These are phyloP conservation scores for Epicoccum nigrum DNA, from an alignment of 2,329 filamentous ascomycete species.

Conservation along the genomic window DNA sequence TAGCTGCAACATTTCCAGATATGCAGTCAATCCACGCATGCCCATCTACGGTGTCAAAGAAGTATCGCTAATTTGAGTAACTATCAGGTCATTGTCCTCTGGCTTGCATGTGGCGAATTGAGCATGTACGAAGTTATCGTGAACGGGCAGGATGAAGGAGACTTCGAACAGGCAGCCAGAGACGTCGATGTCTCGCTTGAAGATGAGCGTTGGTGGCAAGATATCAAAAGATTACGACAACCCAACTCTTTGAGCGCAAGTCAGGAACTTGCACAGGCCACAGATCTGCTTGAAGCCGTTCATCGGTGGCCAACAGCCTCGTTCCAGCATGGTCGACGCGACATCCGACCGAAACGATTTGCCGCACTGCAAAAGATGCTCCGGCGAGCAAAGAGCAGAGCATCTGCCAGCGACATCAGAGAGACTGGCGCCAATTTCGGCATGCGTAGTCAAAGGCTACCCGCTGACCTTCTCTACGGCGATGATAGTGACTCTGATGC, in stretches of 20 bases:
- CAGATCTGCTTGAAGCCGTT: constrained; percentile 51
- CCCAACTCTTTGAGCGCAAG: constrained; percentile 45
- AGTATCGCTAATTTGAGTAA: not conserved
- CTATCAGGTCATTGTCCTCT: constrained; percentile 70
- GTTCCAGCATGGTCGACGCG: constrained; percentile 57
- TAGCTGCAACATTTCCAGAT: too few species aligned
- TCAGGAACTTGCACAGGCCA: constrained; percentile 54
- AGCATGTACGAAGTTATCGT: constrained; percentile 77
- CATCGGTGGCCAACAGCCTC: constrained; percentile 60
- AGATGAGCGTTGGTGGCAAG: constrained; percentile 82
- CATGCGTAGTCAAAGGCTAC: constrained; percentile 76
- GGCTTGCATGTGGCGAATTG: constrained; percentile 75
- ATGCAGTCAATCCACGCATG: too few species aligned
- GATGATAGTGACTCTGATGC: constrained; percentile 34
- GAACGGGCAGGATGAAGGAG: constrained; percentile 65
- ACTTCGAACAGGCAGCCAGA: constrained; percentile 62
- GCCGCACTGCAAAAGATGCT: constrained; percentile 68
- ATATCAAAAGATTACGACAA: constrained; percentile 63
- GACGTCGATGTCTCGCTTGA: constrained; percentile 70
- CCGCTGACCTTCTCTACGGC: constrained; percentile 61
- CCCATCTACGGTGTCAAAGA: not conserved
- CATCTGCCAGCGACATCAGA: constrained; percentile 55
- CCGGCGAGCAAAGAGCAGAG: constrained; percentile 62
- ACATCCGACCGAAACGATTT: constrained; percentile 55
- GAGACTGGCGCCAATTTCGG: constrained; percentile 69